A percentile compares a stretch with the other conserved stretches of the same genome.
phyloP scores from a whole-genome alignment of 2,329 filamentous ascomycete species.

The Leptographium galeiforme region DNA sequence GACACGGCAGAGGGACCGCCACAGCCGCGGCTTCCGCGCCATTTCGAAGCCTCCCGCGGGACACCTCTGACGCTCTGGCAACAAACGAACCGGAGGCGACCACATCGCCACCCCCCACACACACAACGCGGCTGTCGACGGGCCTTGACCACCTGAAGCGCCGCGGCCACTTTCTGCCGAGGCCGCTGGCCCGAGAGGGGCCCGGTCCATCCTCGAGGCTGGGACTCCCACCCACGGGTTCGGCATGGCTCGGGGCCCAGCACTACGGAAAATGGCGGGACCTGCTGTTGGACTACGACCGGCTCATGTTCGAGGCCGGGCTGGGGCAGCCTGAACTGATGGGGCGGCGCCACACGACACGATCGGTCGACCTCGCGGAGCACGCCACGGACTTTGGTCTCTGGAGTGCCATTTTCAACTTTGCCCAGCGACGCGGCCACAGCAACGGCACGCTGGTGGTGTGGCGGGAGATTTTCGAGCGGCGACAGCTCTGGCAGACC shows the following conservation, averaged over 20 bases:
- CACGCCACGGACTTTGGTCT: constrained; percentile 17
- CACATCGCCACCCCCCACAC: background rate
- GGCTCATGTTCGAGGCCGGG: constrained; percentile 15
- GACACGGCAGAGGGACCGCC: background rate
- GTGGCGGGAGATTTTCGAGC: constrained; percentile 15
- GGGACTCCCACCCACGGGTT: background rate
- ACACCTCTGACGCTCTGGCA: background rate
- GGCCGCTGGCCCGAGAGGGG: background rate
- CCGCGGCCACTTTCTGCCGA: constrained; percentile 3
- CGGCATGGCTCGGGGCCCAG: constrained; percentile 5
- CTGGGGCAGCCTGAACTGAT: background rate
- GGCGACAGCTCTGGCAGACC: constrained; percentile 13
- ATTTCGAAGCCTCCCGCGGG: background rate
- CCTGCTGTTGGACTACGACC: constrained; percentile 14
- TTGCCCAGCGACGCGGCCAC: constrained; percentile 15
- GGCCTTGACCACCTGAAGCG: constrained; percentile 7
- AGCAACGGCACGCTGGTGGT: constrained; percentile 14
- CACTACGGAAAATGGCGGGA: constrained; percentile 16
- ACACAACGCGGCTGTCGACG: background rate
- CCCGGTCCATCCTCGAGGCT: background rate
- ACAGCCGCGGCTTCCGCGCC: background rate
- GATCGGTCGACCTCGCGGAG: constrained; percentile 15
- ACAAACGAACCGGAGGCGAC: background rate
- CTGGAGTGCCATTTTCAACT: constrained; percentile 19
- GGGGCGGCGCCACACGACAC: background rate